Evolutionary conservation across 441 rosid genomes (phyloP), one percentile per base, ranked within the genome.

Genomic region (Mallotus japonicus): DNA sequence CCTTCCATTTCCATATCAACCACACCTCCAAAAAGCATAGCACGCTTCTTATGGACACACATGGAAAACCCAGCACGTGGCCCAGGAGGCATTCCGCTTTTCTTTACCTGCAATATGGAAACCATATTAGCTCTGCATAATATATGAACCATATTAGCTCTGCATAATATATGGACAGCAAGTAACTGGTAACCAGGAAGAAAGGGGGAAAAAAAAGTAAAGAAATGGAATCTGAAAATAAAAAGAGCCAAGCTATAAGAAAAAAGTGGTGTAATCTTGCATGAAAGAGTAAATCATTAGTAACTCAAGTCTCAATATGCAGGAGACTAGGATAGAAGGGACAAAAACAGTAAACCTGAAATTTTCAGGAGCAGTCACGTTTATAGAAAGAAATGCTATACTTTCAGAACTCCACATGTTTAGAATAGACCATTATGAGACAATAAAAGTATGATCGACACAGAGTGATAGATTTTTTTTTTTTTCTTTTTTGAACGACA

Each of bases 1-100:
- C 99, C 99, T 89, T 88, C 83, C 89, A 90, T 89, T 85, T 95
- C 99, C 97, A 87, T 89, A 81, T 95, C 97, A 37, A 92, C 97
- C 8, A 95, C 99, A 64, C 99, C 99, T 11, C 99, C 99, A 79
- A 91, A 92, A 61, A 95, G 82, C 86, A 95, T 70, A 80, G 97
- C 97, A 67, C 97, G 97, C 84, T 90, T 95, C 84, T 95, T 95
- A 83, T 95, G 99, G 78, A 95, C 92, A 85, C 96, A 90, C 83
- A 91, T 84, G 3, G 97, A 87, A 87, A 92, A 89, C 22, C 97
- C 96, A 65, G 97, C 99, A 75, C 97, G 97, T 70, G 97, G 89
- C 32, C 95, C 92, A 58, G 97, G 99, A 81, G 95, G 96, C 96
- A 95, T 92, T 85, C 99, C 99, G 70, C 82, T 91, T 81, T 91